These are phyloP conservation scores for Diplodia corticola DNA, from an alignment of 2,329 filamentous ascomycete species.

Conservation along the genomic window DNA sequence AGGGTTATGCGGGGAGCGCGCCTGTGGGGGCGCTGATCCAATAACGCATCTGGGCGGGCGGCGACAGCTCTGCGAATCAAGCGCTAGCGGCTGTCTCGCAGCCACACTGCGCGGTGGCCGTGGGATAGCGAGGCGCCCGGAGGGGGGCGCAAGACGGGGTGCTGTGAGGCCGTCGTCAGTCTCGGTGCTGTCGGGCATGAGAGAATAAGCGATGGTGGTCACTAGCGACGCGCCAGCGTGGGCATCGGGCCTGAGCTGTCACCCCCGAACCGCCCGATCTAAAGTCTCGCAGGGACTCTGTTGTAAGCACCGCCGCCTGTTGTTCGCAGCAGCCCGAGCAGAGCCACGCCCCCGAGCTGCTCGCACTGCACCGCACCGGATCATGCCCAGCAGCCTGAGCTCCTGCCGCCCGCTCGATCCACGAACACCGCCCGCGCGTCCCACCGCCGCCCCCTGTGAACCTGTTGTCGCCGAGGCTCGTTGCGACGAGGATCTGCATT, in stretches of 20 bases:
- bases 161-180: neutral
- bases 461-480: constrained; percentile 26
- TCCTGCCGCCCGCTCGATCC: constrained; percentile 23
- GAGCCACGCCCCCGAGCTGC: constrained; percentile 2
- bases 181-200: neutral
- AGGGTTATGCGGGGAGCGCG: constrained; percentile 3
- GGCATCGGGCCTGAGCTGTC: constrained; percentile 9
- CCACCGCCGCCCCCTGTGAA: constrained; percentile 25
- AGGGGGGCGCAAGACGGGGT: neutral
- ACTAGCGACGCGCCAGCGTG: constrained; percentile 7
- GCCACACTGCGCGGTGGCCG: neutral
- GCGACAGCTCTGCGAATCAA: constrained; percentile 1
- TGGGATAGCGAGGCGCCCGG: neutral
- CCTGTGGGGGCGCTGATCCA: constrained; percentile 16
- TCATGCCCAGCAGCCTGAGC: constrained; percentile 13
- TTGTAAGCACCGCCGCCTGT: constrained; percentile 1
- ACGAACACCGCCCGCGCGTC: constrained; percentile 24
- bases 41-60: constrained; percentile 9
- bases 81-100: constrained; percentile 18
- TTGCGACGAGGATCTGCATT: constrained; percentile 29
- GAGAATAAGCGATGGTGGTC: constrained; percentile 9
- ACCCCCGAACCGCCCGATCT: constrained; percentile 14
- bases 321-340: constrained; percentile 11
- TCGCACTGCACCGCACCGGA: constrained; percentile 18
- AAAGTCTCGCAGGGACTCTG: constrained; percentile 3